Percentiles rank a stretch among this genome's conserved stretches.
phyloP scores from a whole-genome alignment of 2,329 filamentous ascomycete genomes.

The Periconia sp. region DNA sequence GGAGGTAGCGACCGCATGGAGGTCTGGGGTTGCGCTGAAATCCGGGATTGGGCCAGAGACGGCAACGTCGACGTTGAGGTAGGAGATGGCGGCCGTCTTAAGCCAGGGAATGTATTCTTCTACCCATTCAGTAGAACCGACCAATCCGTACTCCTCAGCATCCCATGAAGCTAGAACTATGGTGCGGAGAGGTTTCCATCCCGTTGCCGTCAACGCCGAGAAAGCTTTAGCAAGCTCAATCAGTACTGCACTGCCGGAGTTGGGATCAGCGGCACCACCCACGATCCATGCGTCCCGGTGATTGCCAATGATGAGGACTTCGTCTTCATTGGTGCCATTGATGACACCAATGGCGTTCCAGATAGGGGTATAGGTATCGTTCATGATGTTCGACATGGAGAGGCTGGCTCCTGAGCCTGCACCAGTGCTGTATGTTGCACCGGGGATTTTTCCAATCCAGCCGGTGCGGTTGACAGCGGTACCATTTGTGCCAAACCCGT shows the following conservation, averaged over 20 bases:
- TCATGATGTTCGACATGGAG: constrained; percentile 67
- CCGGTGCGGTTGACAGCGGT: constrained; percentile 42
- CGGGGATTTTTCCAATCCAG: constrained; percentile 41
- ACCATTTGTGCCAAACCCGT: constrained; percentile 72
- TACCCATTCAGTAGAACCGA: constrained; percentile 52
- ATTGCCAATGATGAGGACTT: constrained; percentile 57
- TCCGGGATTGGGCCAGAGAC: constrained; percentile 47
- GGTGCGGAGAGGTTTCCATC: constrained; percentile 56
- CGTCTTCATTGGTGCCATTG: constrained; percentile 62
- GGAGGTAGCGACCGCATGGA: constrained; percentile 40
- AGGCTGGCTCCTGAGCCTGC: constrained; percentile 55
- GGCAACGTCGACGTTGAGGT: constrained; percentile 56
- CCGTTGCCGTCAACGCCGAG: constrained; percentile 48
- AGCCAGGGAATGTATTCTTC: constrained; percentile 55
- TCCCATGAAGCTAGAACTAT: constrained; percentile 51
- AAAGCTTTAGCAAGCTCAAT: constrained; percentile 55
- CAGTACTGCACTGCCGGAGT: constrained; percentile 53
- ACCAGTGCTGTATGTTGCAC: constrained; percentile 39
- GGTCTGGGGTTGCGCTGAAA: constrained; percentile 44
- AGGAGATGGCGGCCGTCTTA: constrained; percentile 47
- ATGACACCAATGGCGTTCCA: constrained; percentile 77
- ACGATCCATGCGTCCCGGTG: constrained; percentile 59
- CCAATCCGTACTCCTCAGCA: constrained; percentile 44
- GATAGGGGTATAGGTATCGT: constrained; percentile 77
- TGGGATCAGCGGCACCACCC: constrained; percentile 56